These are phyloP conservation scores for Alternaria ethzedia DNA, from an alignment of 2,329 filamentous ascomycete genomes.

Conservation along the genomic window DNA sequence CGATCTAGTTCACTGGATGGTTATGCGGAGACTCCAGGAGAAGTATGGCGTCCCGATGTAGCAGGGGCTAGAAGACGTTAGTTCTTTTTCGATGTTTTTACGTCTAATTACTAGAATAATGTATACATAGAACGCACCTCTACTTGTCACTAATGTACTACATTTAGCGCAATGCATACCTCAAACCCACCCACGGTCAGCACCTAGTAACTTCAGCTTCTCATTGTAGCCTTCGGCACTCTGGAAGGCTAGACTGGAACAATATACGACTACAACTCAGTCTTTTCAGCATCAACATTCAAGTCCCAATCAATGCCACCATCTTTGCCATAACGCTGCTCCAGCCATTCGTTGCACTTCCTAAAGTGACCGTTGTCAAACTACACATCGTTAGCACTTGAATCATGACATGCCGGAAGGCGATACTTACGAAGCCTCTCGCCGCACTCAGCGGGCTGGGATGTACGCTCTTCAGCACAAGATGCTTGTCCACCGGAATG, in stretches of 20 bases:
- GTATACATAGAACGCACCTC: background rate
- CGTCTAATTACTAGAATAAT: background rate
- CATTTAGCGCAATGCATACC: background rate
- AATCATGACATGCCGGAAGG: background rate
- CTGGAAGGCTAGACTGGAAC: background rate
- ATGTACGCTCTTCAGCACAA: conserved; percentile 86
- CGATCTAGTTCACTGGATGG: conserved; percentile 86
- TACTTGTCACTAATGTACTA: background rate
- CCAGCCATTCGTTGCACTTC: conserved; percentile 84
- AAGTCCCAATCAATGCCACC: conserved; percentile 86
- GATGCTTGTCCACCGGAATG: conserved; percentile 75
- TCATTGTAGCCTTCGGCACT: no score
- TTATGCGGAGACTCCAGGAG: conserved; percentile 20
- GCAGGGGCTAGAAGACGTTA: background rate
- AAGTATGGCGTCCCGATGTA: background rate
- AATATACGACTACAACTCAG: background rate
- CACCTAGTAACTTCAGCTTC: no score
- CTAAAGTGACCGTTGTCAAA: conserved; percentile 83
- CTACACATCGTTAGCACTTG: conserved; percentile 48
- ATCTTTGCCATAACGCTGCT: conserved; percentile 76
- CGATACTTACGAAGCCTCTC: conserved; percentile 71
- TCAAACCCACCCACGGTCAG: background rate
- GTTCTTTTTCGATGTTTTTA: background rate
- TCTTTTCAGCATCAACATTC: conserved; percentile 52
- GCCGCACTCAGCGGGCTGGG: conserved; percentile 89